phyloP scores from a whole-genome alignment of 768 basidiomycete species.

The Leccinum variicolor region DNA sequence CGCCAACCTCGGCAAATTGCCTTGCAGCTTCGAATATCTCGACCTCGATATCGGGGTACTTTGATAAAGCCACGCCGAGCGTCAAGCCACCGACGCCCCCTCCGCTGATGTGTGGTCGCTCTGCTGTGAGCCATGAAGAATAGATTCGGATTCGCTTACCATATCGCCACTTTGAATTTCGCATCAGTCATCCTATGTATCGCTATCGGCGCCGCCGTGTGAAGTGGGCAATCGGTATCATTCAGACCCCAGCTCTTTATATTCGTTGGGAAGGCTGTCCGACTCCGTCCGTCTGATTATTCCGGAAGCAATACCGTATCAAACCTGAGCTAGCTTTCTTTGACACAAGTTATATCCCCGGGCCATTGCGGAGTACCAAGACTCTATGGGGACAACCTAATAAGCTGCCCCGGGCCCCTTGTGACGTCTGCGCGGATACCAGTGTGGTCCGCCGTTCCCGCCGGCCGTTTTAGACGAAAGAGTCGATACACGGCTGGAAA shows the following conservation, averaged over 20 bases:
- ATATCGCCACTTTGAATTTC: neutral
- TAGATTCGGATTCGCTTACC: neutral
- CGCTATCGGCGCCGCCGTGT: neutral
- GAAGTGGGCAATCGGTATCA: neutral
- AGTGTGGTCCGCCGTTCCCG: no score
- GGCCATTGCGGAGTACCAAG: no score
- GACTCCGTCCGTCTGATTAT: neutral
- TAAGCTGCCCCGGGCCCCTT: no score
- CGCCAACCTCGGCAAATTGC: slow-evolving; percentile 52
- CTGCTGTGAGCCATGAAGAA: neutral
- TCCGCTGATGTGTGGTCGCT: slow-evolving; percentile 27
- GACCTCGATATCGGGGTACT: slow-evolving; percentile 52
- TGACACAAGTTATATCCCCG: no score
- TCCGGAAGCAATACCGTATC: neutral
- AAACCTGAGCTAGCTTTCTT: neutral
- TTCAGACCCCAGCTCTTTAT: neutral
- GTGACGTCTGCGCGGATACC: no score
- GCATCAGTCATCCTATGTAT: neutral
- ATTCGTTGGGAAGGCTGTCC: neutral
- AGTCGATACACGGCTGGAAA: no score
- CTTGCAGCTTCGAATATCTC: slow-evolving; percentile 55
- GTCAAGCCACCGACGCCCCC: slow-evolving; percentile 41
- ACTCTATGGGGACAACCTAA: neutral
- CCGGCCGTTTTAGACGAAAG: no score
- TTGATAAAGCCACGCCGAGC: slow-evolving; percentile 34